Evolutionary conservation across 805 yeast genomes (phyloP).

Genomic region (Candida boleticola): DNA sequence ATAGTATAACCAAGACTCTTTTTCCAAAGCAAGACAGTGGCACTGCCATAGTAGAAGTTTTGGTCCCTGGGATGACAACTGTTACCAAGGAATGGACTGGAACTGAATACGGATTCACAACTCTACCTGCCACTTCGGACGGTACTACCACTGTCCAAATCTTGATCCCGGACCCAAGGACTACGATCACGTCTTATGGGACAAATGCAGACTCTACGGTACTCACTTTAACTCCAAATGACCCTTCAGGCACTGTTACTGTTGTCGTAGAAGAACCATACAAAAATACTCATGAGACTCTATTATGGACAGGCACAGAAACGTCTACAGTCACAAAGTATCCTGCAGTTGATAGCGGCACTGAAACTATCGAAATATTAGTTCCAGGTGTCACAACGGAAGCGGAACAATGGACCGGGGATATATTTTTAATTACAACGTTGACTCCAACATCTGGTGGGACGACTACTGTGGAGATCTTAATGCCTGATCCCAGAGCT

Average conservation of each 20-base stretch:
- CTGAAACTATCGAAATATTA: neutral
- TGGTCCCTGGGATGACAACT: neutral
- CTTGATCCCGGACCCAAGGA: slow-evolving; percentile 4
- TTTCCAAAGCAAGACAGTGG: neutral
- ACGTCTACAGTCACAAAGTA: neutral
- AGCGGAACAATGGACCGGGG: neutral
- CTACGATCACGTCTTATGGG: slow-evolving; percentile 19
- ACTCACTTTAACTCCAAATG: slow-evolving; percentile 7
- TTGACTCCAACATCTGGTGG: neutral
- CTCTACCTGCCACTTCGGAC: neutral
- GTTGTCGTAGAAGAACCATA: neutral
- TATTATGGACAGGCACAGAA: neutral
- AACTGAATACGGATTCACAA: neutral
- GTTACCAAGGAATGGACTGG: neutral
- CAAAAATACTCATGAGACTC: neutral
- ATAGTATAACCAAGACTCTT: neutral
- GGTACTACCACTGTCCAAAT: neutral
- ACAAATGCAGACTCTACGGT: slow-evolving; percentile 7
- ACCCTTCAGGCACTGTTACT: neutral
- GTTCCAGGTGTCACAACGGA: neutral
- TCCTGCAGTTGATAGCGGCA: neutral
- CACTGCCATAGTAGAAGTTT: neutral
- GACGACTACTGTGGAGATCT: neutral
- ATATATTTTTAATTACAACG: neutral
- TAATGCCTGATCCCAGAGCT: neutral